Percentiles rank a stretch among this genome's conserved stretches.
These are phyloP conservation scores for Centella asiatica DNA, from an alignment of 129 eudicot species.

Conservation along the genomic window DNA sequence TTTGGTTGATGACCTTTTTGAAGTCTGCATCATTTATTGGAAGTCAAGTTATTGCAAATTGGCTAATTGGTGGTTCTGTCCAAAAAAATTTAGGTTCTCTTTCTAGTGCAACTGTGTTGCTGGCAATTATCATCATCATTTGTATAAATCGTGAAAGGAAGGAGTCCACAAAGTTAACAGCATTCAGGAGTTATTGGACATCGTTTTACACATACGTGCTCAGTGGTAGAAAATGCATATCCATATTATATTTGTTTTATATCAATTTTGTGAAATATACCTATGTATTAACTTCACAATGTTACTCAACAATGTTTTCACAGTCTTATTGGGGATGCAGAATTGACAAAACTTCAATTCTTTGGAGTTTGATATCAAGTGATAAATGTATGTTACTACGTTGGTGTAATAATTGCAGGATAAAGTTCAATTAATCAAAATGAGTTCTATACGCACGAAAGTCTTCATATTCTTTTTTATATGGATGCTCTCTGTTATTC, in stretches of 20 bases:
- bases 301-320: background rate
- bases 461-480: background rate
- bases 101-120: slow-evolving; percentile 40
- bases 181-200: slow-evolving; percentile 46
- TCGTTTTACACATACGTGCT: slow-evolving; percentile 35
- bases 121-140: slow-evolving; percentile 43
- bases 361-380: background rate
- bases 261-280: background rate
- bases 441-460: no score
- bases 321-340: background rate
- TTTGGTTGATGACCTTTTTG: slow-evolving; percentile 76
- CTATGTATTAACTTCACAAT: background rate
- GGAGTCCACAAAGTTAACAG: slow-evolving; percentile 39
- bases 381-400: background rate
- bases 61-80: slow-evolving; percentile 34
- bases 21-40: slow-evolving; percentile 76
- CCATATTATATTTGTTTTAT: background rate
- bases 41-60: slow-evolving; percentile 74
- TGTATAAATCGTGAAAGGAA: slow-evolving; percentile 41
- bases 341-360: background rate
- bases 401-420: background rate
- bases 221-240: slow-evolving; percentile 36
- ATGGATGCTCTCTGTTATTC: background rate
- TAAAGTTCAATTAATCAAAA: no score
- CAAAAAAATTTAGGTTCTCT: slow-evolving; percentile 39